Evolutionary conservation across 345 rosid species (phyloP).

Genomic region (Heritiera fomes): DNA sequence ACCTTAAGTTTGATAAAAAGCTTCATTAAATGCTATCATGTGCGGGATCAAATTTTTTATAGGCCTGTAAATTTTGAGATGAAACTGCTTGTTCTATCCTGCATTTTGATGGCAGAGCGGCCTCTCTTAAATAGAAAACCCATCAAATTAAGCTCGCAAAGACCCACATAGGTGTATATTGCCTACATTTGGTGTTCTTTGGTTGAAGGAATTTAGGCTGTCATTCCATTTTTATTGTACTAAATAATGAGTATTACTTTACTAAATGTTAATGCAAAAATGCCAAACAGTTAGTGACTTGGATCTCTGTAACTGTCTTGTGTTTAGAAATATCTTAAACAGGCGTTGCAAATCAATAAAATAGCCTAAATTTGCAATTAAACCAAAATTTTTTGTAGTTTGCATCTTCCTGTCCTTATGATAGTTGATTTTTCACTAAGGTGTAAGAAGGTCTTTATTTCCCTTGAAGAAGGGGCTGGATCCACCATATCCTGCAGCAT

Average conservation of each 20-base stretch:
- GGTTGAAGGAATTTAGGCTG: neutral
- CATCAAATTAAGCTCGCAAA: neutral
- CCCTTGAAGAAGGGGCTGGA: neutral
- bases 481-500: neutral
- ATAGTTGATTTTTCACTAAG: neutral
- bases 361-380: neutral
- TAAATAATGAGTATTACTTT: neutral
- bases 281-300: neutral
- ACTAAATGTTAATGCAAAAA: constrained; percentile 9
- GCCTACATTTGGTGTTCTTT: neutral
- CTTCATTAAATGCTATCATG: neutral
- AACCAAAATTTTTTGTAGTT: neutral
- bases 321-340: neutral
- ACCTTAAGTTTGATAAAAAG: neutral
- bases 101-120: neutral
- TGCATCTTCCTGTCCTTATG: neutral
- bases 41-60: neutral
- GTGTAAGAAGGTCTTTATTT: neutral
- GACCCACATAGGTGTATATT: neutral
- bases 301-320: neutral
- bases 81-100: neutral
- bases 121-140: neutral
- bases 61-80: neutral
- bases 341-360: neutral
- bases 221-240: neutral